Evolutionary conservation across 805 yeast species (phyloP).

Genomic region (Danielia oregonensis): DNA sequence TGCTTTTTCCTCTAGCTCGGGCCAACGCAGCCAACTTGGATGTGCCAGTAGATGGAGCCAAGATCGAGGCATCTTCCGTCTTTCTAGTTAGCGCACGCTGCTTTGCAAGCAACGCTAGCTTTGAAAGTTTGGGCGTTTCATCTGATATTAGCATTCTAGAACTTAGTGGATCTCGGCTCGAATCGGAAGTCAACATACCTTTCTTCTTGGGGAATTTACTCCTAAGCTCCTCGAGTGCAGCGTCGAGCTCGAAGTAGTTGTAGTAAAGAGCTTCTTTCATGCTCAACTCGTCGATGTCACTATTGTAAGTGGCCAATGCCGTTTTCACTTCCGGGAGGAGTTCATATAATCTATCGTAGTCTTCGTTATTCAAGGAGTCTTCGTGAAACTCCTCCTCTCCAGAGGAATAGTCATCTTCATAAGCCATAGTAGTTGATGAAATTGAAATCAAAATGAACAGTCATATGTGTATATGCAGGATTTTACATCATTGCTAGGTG

Average conservation of each 20-base stretch:
- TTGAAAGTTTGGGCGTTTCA: constrained; percentile 14
- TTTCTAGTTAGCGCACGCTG: constrained; percentile 5
- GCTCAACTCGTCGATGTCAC: constrained; percentile 44
- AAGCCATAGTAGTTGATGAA: constrained; percentile 9
- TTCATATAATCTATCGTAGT: constrained; percentile 40
- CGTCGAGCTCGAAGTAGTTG: constrained; percentile 53
- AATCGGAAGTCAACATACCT: constrained; percentile 38
- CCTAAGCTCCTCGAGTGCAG: constrained; percentile 47
- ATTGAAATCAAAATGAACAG: background rate
- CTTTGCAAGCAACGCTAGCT: constrained; percentile 15
- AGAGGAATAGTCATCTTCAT: constrained; percentile 21
- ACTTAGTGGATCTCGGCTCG: constrained; percentile 6
- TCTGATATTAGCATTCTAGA: constrained; percentile 18
- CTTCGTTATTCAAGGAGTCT: constrained; percentile 35
- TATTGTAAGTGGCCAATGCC: constrained; percentile 35
- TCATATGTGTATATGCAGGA: no score
- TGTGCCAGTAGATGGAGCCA: background rate
- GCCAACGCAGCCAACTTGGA: constrained; percentile 10
- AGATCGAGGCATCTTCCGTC: background rate
- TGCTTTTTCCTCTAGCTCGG: constrained; percentile 1
- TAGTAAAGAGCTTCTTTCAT: constrained; percentile 58
- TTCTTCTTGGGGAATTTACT: constrained; percentile 27
- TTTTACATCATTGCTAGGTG: no score
- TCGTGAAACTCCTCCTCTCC: constrained; percentile 35
- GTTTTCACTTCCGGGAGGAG: constrained; percentile 42